phyloP scores from a whole-genome alignment of 768 basidiomycete genomes.

The Trametes coccinea region DNA sequence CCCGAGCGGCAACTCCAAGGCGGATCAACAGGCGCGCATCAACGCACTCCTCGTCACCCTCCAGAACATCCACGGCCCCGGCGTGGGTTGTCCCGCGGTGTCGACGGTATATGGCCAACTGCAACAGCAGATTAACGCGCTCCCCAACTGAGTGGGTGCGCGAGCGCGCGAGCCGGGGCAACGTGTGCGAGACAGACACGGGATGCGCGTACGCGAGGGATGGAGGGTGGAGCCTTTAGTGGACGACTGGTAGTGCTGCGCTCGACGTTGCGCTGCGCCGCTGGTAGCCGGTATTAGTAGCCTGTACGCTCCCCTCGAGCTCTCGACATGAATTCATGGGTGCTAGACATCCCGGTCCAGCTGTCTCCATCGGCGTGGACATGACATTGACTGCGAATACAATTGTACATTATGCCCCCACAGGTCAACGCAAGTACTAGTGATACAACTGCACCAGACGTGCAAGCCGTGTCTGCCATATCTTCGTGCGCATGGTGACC shows the following conservation, averaged over 20 bases:
- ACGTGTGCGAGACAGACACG: no score
- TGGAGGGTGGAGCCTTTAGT: no score
- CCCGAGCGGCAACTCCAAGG: constrained; percentile 43
- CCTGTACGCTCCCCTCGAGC: constrained; percentile 5
- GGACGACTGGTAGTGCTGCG: no score
- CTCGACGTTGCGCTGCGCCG: background rate
- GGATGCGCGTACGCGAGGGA: no score
- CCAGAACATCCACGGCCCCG: constrained; percentile 70
- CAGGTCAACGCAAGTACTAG: no score
- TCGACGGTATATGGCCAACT: constrained; percentile 53
- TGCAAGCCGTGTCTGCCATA: no score
- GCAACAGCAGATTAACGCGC: constrained; percentile 27
- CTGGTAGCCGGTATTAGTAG: constrained; percentile 5
- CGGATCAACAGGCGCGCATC: constrained; percentile 45
- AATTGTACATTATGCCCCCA: no score
- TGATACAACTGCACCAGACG: no score
- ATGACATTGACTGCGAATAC: background rate
- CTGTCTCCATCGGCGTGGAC: constrained; percentile 5
- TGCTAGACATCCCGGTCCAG: constrained; percentile 22
- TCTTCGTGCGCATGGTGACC: no score
- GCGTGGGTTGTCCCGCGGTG: constrained; percentile 63
- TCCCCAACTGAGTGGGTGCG: constrained; percentile 14
- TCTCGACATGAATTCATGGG: constrained; percentile 13
- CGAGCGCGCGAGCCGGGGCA: background rate
- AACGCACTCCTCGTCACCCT: constrained; percentile 63